Conservation (phyloP, 352 stramenopile species). For the Phytopythium boreale region DNA sequence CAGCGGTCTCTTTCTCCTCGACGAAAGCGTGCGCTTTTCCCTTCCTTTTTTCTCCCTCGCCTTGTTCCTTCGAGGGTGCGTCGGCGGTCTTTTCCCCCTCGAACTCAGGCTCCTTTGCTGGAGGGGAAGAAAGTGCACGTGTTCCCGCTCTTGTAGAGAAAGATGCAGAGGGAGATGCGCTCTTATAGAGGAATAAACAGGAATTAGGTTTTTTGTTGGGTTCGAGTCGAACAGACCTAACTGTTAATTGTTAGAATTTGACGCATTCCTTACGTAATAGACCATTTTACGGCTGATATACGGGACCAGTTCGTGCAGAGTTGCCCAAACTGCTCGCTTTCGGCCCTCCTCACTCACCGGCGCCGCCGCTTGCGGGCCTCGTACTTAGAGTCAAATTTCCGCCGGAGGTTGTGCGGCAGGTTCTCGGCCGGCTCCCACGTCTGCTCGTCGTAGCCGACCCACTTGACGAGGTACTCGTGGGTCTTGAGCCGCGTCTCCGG, state of each 20-base stretch:
- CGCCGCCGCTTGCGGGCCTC: slow-evolving; percentile 40
- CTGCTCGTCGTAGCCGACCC: slow-evolving; percentile 77
- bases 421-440: slow-evolving; percentile 81
- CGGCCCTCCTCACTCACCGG: background rate
- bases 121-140: slow-evolving; percentile 3
- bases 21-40: background rate
- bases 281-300: background rate
- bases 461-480: slow-evolving; percentile 84
- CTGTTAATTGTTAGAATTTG: background rate
- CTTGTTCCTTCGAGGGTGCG: background rate
- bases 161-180: background rate
- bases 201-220: too few relatives aligned
- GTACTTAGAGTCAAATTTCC: slow-evolving; percentile 79
- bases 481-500: slow-evolving; percentile 62
- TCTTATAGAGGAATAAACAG: slow-evolving; percentile 4
- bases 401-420: slow-evolving; percentile 69
- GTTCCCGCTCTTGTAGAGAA: slow-evolving; percentile 8
- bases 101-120: background rate
- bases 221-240: background rate
- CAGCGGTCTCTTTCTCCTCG: background rate
- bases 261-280: background rate
- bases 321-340: background rate
- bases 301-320: background rate
- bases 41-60: background rate
- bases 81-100: background rate